Evolutionary conservation across 129 eudicot species (phyloP), one percentile per base, ranked within the genome.

Genomic region (Pulicaria dysenterica): DNA sequence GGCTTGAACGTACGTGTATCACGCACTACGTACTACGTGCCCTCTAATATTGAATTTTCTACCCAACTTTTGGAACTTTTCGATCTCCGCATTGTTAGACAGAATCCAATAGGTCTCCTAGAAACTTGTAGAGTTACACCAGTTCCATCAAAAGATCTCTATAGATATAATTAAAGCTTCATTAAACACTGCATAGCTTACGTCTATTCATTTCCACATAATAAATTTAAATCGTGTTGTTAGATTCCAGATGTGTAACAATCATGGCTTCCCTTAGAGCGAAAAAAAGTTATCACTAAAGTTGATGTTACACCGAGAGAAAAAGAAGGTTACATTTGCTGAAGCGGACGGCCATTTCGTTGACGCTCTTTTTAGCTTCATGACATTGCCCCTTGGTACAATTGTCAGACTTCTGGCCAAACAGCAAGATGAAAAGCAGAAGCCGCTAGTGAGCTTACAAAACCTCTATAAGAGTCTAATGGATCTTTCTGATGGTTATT

Each of bases 301-400:
- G 45, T 6, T 77, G 13, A 6, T 77, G 56, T 46, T 67, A 3
- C 69, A 77, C 48, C 61, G 42, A 62, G 39, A 36, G 61, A 14
- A 58, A 11, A 44, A 66, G 41, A 42, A 43, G 39, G 79, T 82
- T n/a, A 15, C 59, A 9, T 77, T 58, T 53, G 85, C 80, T 4
- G 80, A 82, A 73, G 86, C 76, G n/a, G 73, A 59, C 12, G 2
- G 44, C 37, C 58, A 41, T 39, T 74, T 85, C 13, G 80, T 80
- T 37, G 80, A 85, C 45, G 60, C 37, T 44, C 75, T 78, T 7
- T 64, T 81, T 16, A 78, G 86, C 73, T 47, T 81, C 80, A 17
- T 85, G 56, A 78, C 86, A n/a, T n/a, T 81, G 49, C 89, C 89
- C 7, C 1, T 74, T 81, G 85, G 86, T 2, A 77, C 79, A 4